phyloP scores from a whole-genome alignment of 2,329 filamentous ascomycete genomes.

The Biscogniauxia mediterranea region DNA sequence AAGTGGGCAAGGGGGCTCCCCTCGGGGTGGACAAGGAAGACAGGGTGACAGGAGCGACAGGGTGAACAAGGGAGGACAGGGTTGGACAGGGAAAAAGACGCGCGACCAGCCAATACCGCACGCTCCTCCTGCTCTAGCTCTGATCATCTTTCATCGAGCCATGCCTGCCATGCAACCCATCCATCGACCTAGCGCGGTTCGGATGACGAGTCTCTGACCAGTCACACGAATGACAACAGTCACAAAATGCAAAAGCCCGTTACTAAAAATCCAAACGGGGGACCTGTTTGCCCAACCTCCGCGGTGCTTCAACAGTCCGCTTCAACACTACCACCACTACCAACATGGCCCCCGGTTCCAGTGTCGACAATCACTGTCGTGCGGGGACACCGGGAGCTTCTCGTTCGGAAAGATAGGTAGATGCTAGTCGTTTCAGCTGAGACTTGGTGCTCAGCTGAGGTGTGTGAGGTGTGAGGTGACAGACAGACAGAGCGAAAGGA shows the following conservation, averaged over 20 bases:
- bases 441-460: too few relatives aligned
- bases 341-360: too few relatives aligned
- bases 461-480: too few relatives aligned
- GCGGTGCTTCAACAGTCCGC: background rate
- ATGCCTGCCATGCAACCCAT: background rate
- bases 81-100: background rate
- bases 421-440: too few relatives aligned
- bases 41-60: background rate
- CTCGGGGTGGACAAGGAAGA: background rate
- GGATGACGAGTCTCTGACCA: background rate
- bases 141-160: background rate
- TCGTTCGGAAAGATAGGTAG: background rate
- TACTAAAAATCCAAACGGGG: background rate
- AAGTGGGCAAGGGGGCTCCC: conserved; percentile 15
- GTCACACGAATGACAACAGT: background rate
- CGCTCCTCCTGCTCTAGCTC: background rate
- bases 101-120: conserved; percentile 1
- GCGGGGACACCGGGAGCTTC: background rate
- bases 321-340: background rate
- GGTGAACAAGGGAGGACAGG: background rate
- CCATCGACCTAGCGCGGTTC: background rate
- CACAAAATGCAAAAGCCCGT: background rate
- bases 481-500: background rate
- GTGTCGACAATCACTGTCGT: background rate
- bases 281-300: background rate